A percentile compares a stretch with the other conserved stretches of the same genome.
phyloP scores from a whole-genome alignment of 352 stramenopile genomes.

The Phytopythium boreale region DNA sequence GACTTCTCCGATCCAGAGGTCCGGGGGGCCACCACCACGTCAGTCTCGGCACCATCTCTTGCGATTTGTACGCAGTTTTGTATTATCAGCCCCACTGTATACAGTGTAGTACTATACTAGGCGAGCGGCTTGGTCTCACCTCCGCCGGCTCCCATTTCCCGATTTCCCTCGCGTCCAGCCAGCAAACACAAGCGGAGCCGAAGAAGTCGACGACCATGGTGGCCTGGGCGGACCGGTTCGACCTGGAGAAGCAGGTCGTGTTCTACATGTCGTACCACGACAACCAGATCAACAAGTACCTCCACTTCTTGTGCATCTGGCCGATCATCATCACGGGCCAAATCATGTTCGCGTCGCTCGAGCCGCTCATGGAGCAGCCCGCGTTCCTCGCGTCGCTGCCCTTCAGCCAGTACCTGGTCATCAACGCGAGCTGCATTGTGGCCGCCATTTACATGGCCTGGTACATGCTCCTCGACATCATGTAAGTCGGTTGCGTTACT shows the following conservation, averaged over 20 bases:
- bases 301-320: constrained; percentile 88
- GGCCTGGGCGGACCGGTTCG: constrained; percentile 47
- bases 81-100: too few relatives aligned
- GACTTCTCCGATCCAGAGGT: too few relatives aligned
- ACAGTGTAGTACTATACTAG: too few relatives aligned
- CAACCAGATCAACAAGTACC: constrained; percentile 78
- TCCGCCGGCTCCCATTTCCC: neutral
- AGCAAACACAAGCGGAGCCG: too few relatives aligned
- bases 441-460: constrained; percentile 71
- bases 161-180: neutral
- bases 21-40: neutral
- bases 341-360: constrained; percentile 56
- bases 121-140: neutral
- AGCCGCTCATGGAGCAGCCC: constrained; percentile 31
- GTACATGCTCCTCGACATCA: constrained; percentile 76
- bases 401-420: constrained; percentile 45
- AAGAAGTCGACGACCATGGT: constrained; percentile 2
- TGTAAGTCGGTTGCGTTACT: constrained; percentile 18
- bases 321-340: constrained; percentile 81
- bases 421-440: constrained; percentile 63
- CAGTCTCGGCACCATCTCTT: neutral
- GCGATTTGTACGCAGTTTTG: neutral
- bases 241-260: constrained; percentile 81
- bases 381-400: constrained; percentile 26
- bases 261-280: constrained; percentile 90